phyloP scores from a whole-genome alignment of 2,329 filamentous ascomycete species.

The Botrytis fabae region DNA sequence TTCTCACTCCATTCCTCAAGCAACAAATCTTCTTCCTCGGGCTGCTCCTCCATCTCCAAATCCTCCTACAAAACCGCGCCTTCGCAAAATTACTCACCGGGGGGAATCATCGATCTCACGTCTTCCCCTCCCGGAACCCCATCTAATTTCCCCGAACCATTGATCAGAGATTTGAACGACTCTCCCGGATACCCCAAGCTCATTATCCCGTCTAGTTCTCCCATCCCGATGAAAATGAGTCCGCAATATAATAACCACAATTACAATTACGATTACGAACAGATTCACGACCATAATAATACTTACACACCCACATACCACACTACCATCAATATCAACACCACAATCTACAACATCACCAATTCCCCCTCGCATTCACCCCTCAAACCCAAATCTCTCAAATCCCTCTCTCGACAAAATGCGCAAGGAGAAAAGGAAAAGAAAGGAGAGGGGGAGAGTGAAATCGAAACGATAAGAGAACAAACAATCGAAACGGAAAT shows the following conservation, averaged over 20 bases:
- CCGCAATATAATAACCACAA: not conserved
- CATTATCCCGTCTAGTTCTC: slow-evolving; percentile 5
- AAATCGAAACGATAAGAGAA: not conserved
- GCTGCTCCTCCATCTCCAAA: slow-evolving; percentile 2
- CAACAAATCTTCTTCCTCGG: slow-evolving; percentile 13
- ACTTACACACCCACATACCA: not conserved
- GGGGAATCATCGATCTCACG: slow-evolving; percentile 14
- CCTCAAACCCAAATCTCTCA: not conserved
- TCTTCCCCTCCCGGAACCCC: slow-evolving; percentile 1
- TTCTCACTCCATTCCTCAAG: slow-evolving; percentile 9
- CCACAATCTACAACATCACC: slow-evolving; percentile 17
- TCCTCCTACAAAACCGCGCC: slow-evolving; percentile 20
- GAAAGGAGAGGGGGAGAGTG: not conserved
- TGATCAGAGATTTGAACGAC: not conserved
- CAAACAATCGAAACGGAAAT: slow-evolving; percentile 13
- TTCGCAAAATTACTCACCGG: slow-evolving; percentile 5
- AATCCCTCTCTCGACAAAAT: not conserved
- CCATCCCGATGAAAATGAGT: not conserved
- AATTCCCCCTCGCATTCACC: slow-evolving; percentile 5
- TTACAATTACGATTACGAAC: not conserved
- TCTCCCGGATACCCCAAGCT: slow-evolving; percentile 10
- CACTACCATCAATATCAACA: slow-evolving; percentile 7
- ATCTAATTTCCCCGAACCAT: not conserved
- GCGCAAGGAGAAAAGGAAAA: not conserved
- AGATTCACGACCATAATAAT: not conserved